phyloP scores from a whole-genome alignment of 2,329 filamentous ascomycete species.

The Aspergillus candidus region DNA sequence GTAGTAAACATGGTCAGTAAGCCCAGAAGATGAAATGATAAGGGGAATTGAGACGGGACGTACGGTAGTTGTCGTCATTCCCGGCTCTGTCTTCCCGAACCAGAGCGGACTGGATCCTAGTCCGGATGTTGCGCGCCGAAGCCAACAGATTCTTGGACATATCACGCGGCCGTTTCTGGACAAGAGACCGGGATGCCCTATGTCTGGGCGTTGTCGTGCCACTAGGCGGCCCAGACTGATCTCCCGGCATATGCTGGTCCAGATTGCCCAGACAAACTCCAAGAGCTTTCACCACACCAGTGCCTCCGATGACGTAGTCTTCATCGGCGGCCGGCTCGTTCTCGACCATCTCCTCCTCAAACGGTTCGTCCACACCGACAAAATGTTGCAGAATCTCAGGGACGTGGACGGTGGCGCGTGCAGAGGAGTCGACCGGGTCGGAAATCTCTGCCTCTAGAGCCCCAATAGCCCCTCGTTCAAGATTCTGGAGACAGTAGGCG shows the following conservation, averaged over 20 bases:
- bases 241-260: constrained; percentile 45
- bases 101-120: constrained; percentile 75
- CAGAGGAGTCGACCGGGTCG: constrained; percentile 42
- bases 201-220: constrained; percentile 51
- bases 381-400: constrained; percentile 83
- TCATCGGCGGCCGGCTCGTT: constrained; percentile 72
- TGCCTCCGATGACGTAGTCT: constrained; percentile 93
- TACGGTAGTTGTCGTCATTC: constrained; percentile 73
- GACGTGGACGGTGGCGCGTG: constrained; percentile 50
- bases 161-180: constrained; percentile 67
- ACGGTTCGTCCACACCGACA: constrained; percentile 57
- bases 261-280: constrained; percentile 84
- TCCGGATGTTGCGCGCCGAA: constrained; percentile 82
- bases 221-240: constrained; percentile 41
- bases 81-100: constrained; percentile 64
- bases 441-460: constrained; percentile 57
- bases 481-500: constrained; percentile 85
- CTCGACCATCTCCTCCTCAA: constrained; percentile 45
- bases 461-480: constrained; percentile 71
- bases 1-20: constrained; percentile 5
- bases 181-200: constrained; percentile 45
- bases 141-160: constrained; percentile 87
- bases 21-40: not conserved
- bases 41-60: constrained; percentile 32
- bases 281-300: constrained; percentile 88